Percentiles rank a stretch among this genome's conserved stretches.
phyloP scores from a whole-genome alignment of 805 yeast genomes.

The Ogataea methylovora region DNA sequence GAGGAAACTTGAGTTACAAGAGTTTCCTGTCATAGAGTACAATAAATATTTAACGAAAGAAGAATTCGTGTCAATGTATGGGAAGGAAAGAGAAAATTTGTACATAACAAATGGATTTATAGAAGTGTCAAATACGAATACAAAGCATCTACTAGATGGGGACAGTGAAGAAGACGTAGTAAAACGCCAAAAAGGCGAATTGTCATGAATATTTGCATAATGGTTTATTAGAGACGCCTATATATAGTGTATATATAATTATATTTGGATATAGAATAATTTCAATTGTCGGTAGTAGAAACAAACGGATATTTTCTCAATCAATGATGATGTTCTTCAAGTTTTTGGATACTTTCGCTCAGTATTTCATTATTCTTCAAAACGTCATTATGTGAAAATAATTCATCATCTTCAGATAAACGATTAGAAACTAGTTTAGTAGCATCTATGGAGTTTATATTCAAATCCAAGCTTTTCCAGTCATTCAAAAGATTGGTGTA shows the following conservation, averaged over 20 bases:
- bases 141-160: background rate
- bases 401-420: slow-evolving; percentile 15
- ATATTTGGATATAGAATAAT: too few relatives aligned
- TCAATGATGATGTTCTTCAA: slow-evolving; percentile 2
- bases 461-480: slow-evolving; percentile 44
- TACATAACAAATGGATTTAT: slow-evolving; percentile 17
- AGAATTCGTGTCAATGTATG: slow-evolving; percentile 46
- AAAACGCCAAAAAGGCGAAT: too few relatives aligned
- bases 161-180: background rate
- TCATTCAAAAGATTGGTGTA: slow-evolving; percentile 60
- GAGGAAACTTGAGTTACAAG: slow-evolving; percentile 47
- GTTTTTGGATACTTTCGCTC: slow-evolving; percentile 14
- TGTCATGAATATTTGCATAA: too few relatives aligned
- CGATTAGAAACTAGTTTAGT: slow-evolving; percentile 9
- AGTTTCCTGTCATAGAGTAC: slow-evolving; percentile 57
- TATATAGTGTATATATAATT: too few relatives aligned
- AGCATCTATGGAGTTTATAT: slow-evolving; percentile 1
- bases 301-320: too few relatives aligned
- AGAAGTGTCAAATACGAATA: slow-evolving; percentile 10
- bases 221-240: too few relatives aligned
- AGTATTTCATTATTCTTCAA: slow-evolving; percentile 18
- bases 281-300: too few relatives aligned
- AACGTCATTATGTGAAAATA: slow-evolving; percentile 20
- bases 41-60: slow-evolving; percentile 39
- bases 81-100: slow-evolving; percentile 24